phyloP scores from a whole-genome alignment of 1,139 yeast species.

The Zygosaccharomyces pseudobailii region DNA sequence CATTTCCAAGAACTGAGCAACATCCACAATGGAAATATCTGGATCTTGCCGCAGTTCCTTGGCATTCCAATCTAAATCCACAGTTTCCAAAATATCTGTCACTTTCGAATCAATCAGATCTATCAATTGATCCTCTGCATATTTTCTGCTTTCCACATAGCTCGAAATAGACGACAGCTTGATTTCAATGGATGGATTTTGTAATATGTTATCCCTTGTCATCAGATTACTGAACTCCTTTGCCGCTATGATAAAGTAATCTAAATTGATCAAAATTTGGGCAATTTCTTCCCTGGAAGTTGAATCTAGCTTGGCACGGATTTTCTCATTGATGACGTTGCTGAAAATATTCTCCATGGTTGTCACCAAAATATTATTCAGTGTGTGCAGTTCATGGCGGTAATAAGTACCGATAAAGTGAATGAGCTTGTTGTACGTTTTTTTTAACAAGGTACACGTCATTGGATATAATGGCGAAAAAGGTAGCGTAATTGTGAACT shows the following conservation, averaged over 20 bases:
- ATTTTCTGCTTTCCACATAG: slow-evolving; percentile 60
- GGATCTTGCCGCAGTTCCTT: slow-evolving; percentile 55
- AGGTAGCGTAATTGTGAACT: slow-evolving; percentile 73
- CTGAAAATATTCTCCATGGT: slow-evolving; percentile 67
- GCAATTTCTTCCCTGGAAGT: slow-evolving; percentile 86
- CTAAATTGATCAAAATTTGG: slow-evolving; percentile 82
- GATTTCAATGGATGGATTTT: slow-evolving; percentile 51
- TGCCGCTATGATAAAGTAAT: slow-evolving; percentile 65
- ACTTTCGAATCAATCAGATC: slow-evolving; percentile 76
- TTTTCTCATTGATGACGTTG: slow-evolving; percentile 64
- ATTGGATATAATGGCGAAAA: slow-evolving; percentile 86
- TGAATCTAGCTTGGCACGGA: slow-evolving; percentile 60
- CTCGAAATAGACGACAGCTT: slow-evolving; percentile 52
- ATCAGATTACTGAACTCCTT: slow-evolving; percentile 40
- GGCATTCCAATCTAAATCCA: slow-evolving; percentile 78
- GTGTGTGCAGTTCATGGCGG: slow-evolving; percentile 50
- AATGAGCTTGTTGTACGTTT: slow-evolving; percentile 57
- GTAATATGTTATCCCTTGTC: slow-evolving; percentile 40
- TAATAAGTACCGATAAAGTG: slow-evolving; percentile 55
- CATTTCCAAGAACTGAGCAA: slow-evolving; percentile 82
- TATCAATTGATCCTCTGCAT: slow-evolving; percentile 78
- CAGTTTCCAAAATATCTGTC: slow-evolving; percentile 73
- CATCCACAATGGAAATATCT: slow-evolving; percentile 70
- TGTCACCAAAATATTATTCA: slow-evolving; percentile 48
- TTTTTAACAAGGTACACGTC: slow-evolving; percentile 70